These are phyloP conservation scores for Fraxinus sp. DNA, from an alignment of 305 asterid species.

Conservation along the genomic window DNA sequence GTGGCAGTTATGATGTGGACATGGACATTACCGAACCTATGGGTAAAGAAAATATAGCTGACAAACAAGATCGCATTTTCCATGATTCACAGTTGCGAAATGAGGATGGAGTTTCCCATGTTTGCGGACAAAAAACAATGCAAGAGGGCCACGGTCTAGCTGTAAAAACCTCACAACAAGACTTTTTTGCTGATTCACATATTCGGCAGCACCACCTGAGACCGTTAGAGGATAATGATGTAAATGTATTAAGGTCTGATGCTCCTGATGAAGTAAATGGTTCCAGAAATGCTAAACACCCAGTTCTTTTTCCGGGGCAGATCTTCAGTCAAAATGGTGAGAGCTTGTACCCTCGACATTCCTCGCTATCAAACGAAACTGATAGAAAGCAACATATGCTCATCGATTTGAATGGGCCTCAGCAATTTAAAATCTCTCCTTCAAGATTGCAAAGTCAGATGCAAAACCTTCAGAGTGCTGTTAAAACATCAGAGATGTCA, in stretches of 20 bases:
- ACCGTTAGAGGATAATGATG: slow-evolving; percentile 28
- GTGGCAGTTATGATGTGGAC: slow-evolving; percentile 36
- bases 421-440: slow-evolving; percentile 28
- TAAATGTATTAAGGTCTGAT: slow-evolving; percentile 34
- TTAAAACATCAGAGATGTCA: slow-evolving; percentile 39
- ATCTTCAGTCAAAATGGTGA: slow-evolving; percentile 40
- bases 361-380: slow-evolving; percentile 35
- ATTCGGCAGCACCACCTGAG: slow-evolving; percentile 36
- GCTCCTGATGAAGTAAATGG: slow-evolving; percentile 41
- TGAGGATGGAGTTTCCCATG: slow-evolving; percentile 31
- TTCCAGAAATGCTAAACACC: slow-evolving; percentile 33
- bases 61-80: slow-evolving; percentile 32
- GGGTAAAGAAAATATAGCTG: slow-evolving; percentile 30
- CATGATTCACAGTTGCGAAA: slow-evolving; percentile 38
- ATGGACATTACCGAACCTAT: slow-evolving; percentile 34
- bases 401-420: slow-evolving; percentile 40
- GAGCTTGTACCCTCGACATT: slow-evolving; percentile 35
- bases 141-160: slow-evolving; percentile 33
- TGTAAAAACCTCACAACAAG: slow-evolving; percentile 27
- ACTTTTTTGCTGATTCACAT: slow-evolving; percentile 35
- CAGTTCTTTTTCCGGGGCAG: slow-evolving; percentile 43
- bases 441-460: slow-evolving; percentile 36
- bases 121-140: slow-evolving; percentile 32
- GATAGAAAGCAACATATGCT: slow-evolving; percentile 30
- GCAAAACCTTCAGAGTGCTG: slow-evolving; percentile 39